A percentile compares a stretch with the other conserved stretches of the same genome.
These are phyloP conservation scores for Mucor mucedo DNA, from an alignment of 371 early-diverging fungal genomes.

Conservation along the genomic window DNA sequence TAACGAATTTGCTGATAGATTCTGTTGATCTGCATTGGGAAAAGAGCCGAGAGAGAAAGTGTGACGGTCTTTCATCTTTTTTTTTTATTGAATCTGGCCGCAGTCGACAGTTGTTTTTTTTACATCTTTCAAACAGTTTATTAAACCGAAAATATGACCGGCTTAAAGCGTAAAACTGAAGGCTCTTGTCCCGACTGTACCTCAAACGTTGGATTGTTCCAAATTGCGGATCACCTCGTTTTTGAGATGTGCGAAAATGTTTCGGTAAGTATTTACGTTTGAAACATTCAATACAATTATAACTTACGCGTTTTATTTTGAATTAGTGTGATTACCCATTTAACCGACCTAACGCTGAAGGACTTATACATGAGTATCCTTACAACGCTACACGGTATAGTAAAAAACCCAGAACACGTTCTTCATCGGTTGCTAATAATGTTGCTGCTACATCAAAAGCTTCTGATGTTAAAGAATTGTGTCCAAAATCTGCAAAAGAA, in stretches of 20 bases:
- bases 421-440: constrained; percentile 18
- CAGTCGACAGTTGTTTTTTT: background rate
- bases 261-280: constrained; percentile 4
- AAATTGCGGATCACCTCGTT: background rate
- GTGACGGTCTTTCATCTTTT: no score
- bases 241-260: constrained; percentile 12
- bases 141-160: background rate
- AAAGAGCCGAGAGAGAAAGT: no score
- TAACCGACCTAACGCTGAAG: constrained; percentile 9
- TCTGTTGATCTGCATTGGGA: no score
- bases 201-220: constrained; percentile 6
- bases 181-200: constrained; percentile 9
- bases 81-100: background rate
- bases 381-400: constrained; percentile 18
- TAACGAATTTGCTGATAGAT: no score
- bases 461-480: constrained; percentile 10
- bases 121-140: background rate
- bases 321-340: constrained; percentile 20
- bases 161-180: constrained; percentile 5
- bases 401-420: constrained; percentile 13
- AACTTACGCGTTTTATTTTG: background rate
- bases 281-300: background rate
- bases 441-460: constrained; percentile 8
- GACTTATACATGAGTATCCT: constrained; percentile 22
- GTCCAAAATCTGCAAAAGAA: constrained; percentile 17